These are phyloP conservation scores for Suhomyces ambrosiae DNA, from an alignment of 1,139 yeast species.

Conservation along the genomic window DNA sequence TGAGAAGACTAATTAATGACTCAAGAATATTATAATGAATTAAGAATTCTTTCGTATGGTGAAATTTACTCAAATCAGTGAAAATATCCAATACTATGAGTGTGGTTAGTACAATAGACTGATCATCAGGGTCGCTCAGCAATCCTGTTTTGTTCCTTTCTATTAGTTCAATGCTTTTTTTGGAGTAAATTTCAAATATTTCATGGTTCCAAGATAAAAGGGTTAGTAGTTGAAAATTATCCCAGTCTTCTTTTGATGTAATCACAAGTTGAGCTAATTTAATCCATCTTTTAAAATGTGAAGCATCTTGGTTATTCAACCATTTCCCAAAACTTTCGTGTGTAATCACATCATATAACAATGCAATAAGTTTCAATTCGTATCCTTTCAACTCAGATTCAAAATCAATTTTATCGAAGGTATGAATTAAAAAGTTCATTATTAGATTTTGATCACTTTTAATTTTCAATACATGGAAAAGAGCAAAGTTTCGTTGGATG, in stretches of 20 bases:
- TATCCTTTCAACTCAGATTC: slow-evolving; percentile 4
- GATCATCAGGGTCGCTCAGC: slow-evolving; percentile 1
- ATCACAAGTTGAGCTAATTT: slow-evolving; percentile 43
- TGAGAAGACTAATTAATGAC: slow-evolving; percentile 45
- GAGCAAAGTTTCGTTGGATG: slow-evolving; percentile 14
- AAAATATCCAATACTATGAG: slow-evolving; percentile 48
- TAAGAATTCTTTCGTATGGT: slow-evolving; percentile 54
- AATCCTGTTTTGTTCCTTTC: neutral
- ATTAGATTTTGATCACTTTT: slow-evolving; percentile 4
- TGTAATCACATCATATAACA: slow-evolving; percentile 14
- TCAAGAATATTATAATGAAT: slow-evolving; percentile 53
- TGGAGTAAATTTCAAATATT: slow-evolving; percentile 29
- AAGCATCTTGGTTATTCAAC: slow-evolving; percentile 7
- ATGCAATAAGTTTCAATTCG: slow-evolving; percentile 6
- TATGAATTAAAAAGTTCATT: slow-evolving; percentile 11
- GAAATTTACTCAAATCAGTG: slow-evolving; percentile 51
- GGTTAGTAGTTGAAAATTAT: slow-evolving; percentile 50
- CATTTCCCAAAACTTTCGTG: slow-evolving; percentile 22
- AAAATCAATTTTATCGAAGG: slow-evolving; percentile 15
- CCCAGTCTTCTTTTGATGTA: slow-evolving; percentile 57
- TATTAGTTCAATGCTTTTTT: slow-evolving; percentile 10
- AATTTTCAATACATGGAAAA: slow-evolving; percentile 12
- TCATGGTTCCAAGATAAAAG: slow-evolving; percentile 58
- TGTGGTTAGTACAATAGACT: slow-evolving; percentile 1
- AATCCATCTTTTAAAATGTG: slow-evolving; percentile 19